A percentile compares a stretch with the other conserved stretches of the same genome.
Conservation (phyloP, 208 protist species). For the Borovskyia barvae region DNA sequence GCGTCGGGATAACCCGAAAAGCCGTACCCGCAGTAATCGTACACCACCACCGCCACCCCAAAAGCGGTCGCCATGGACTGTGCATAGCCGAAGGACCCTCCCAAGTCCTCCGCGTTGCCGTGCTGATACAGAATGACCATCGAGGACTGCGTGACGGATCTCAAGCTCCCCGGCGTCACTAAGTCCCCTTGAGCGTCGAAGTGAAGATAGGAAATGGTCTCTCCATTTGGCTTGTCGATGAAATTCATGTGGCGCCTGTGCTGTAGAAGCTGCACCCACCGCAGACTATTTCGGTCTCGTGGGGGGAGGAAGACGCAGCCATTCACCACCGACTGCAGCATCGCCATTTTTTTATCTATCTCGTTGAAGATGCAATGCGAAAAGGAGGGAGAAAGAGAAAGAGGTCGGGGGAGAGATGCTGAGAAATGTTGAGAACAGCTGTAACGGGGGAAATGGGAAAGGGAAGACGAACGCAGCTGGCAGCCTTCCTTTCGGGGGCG, state of each 20-base stretch:
- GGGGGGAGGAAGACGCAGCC: conserved; percentile 65
- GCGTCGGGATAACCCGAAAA: conserved; percentile 31
- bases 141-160: background rate
- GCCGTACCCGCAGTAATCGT: conserved; percentile 85
- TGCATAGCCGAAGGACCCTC: conserved; percentile 30
- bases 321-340: conserved; percentile 32
- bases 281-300: conserved; percentile 18
- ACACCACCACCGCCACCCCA: conserved; percentile 42
- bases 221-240: conserved; percentile 15
- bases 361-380: conserved; percentile 4
- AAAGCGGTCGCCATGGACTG: conserved; percentile 25
- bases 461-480: no score
- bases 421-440: no score
- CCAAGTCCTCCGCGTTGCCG: conserved; percentile 77
- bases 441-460: no score
- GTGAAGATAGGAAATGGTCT: conserved; percentile 31
- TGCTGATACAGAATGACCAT: conserved; percentile 70
- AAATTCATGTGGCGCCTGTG: conserved; percentile 38
- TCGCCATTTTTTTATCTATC: background rate
- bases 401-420: background rate
- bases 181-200: conserved; percentile 5
- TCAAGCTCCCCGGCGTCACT: background rate
- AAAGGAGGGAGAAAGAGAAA: background rate
- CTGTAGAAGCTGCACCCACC: conserved; percentile 32
- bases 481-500: no score